A percentile compares a stretch with the other conserved stretches of the same genome.
Conservation (phyloP, 352 stramenopile genomes). For the Phytophthora sansomeana region DNA sequence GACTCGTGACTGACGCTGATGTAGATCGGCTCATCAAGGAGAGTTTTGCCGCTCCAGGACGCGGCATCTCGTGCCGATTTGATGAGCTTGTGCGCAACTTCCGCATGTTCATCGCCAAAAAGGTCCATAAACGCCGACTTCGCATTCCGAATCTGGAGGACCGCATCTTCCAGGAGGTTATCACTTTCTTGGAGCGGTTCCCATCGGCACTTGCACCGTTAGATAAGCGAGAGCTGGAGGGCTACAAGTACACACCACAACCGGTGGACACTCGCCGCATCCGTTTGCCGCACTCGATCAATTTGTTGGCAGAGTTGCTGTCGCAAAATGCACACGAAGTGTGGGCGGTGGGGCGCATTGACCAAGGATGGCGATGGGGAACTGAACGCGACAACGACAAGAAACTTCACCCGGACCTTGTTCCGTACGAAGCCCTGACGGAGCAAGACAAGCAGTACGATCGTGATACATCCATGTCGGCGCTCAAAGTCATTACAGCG, state of each 20-base stretch:
- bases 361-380: conserved; percentile 77
- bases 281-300: conserved; percentile 69
- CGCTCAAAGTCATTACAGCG: conserved; percentile 81
- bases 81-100: conserved; percentile 86
- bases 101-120: conserved; percentile 85
- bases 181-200: conserved; percentile 82
- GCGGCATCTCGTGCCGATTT: conserved; percentile 81
- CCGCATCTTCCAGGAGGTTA: conserved; percentile 74
- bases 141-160: conserved; percentile 71
- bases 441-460: conserved; percentile 87
- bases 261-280: conserved; percentile 71
- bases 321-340: conserved; percentile 85
- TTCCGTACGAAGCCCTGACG: conserved; percentile 76
- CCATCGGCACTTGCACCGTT: conserved; percentile 67
- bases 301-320: conserved; percentile 67
- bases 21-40: conserved; percentile 72
- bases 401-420: conserved; percentile 70
- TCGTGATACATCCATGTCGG: conserved; percentile 79
- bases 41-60: conserved; percentile 63
- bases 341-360: conserved; percentile 75
- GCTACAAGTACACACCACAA: conserved; percentile 82
- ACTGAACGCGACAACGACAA: conserved; percentile 71
- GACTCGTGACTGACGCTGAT: conserved; percentile 70
- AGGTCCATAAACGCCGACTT: conserved; percentile 64
- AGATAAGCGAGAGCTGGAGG: conserved; percentile 82